Percentiles rank a stretch among this genome's conserved stretches.
Conservation (phyloP, 2,329 filamentous ascomycete species). For the Whalleya microplaca region DNA sequence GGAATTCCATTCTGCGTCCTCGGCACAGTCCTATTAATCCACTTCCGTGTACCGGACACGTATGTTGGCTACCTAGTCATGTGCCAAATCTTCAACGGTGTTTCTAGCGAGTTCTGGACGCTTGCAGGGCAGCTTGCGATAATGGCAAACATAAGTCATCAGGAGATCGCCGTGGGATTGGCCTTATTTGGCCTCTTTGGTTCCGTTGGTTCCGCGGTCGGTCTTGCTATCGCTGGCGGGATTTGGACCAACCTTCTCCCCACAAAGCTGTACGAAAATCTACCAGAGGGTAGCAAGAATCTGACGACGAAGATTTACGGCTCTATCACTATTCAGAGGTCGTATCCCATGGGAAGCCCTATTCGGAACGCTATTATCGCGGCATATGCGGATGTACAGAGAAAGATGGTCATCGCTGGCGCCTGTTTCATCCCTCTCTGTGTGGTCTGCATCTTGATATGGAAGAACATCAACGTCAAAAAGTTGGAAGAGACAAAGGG, state of each 20-base stretch:
- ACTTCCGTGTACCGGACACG: conserved; percentile 44
- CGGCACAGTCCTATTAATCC: conserved; percentile 47
- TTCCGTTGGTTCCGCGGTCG: conserved; percentile 61
- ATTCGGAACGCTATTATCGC: conserved; percentile 59
- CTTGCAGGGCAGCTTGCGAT: conserved; percentile 56
- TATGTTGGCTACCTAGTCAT: conserved; percentile 53
- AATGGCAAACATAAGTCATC: conserved; percentile 57
- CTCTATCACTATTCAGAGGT: conserved; percentile 53
- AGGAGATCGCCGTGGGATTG: conserved; percentile 59
- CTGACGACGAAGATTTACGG: conserved; percentile 45
- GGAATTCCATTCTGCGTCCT: conserved; percentile 46
- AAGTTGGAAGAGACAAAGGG: conserved; percentile 38
- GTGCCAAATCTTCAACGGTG: conserved; percentile 58
- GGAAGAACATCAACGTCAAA: conserved; percentile 45
- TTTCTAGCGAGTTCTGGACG: conserved; percentile 45
- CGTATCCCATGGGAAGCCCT: conserved; percentile 50
- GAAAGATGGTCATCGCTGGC: conserved; percentile 46
- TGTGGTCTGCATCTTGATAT: conserved; percentile 39
- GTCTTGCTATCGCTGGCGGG: conserved; percentile 60
- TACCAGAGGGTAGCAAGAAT: conserved; percentile 47
- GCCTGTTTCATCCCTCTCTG: conserved; percentile 40
- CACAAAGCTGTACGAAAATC: conserved; percentile 41
- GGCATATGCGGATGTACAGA: conserved; percentile 52
- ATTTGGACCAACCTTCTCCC: conserved; percentile 62
- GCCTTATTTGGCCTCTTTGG: conserved; percentile 62